Conservation (phyloP, 805 yeast species). For the Cyberlindnera subsufficiens region DNA sequence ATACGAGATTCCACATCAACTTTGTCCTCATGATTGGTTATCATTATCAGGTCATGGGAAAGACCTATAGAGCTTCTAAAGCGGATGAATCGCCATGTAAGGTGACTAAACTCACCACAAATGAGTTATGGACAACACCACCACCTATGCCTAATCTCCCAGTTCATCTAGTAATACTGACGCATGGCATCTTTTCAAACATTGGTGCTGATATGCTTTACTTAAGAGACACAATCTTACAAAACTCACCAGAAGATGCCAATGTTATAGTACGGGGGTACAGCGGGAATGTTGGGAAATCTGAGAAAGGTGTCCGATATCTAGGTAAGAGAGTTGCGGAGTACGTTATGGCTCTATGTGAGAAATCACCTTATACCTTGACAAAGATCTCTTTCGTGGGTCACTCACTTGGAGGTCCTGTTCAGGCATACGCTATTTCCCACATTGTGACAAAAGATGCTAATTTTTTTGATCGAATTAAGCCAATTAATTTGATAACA, state of each 20-base stretch:
- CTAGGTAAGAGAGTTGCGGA: constrained; percentile 79
- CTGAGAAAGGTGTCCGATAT: constrained; percentile 83
- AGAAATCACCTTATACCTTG: constrained; percentile 40
- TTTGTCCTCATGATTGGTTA: constrained; percentile 59
- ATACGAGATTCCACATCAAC: constrained; percentile 58
- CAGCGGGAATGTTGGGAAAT: constrained; percentile 77
- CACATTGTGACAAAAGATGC: constrained; percentile 60
- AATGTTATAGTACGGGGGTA: constrained; percentile 80
- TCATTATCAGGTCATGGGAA: constrained; percentile 25
- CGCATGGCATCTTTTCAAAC: constrained; percentile 92
- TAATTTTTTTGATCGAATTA: constrained; percentile 54
- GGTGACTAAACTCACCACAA: constrained; percentile 45
- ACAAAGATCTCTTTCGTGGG: constrained; percentile 78
- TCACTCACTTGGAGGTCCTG: constrained; percentile 91
- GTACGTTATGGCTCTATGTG: constrained; percentile 42
- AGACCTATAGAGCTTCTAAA: not conserved
- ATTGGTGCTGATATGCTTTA: constrained; percentile 86
- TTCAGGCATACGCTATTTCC: constrained; percentile 87
- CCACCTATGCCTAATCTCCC: constrained; percentile 45
- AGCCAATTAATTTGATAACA: constrained; percentile 75
- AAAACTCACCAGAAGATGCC: constrained; percentile 17
- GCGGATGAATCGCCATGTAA: constrained; percentile 1
- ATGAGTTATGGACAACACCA: constrained; percentile 73
- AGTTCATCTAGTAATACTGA: constrained; percentile 75
- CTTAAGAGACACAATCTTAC: constrained; percentile 73